Evolutionary conservation across 495 filamentous ascomycete species (phyloP).

Genomic region (Friedmanniomyces simplex): DNA sequence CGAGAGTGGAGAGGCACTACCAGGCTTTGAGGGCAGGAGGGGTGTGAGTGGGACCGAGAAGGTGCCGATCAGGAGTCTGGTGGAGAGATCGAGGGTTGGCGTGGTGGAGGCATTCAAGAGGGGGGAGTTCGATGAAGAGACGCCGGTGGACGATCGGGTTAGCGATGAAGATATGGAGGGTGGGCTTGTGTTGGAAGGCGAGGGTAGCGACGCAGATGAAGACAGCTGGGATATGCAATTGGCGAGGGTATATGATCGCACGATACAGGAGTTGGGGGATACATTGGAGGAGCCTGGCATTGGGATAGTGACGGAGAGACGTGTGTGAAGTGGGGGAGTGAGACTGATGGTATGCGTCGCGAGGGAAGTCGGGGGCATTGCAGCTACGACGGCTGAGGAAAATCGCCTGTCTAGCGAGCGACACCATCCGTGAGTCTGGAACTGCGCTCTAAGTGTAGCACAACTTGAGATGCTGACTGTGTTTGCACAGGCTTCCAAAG

Average conservation of each 20-base stretch:
- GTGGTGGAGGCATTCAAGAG: constrained; percentile 52
- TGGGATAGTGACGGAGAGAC: constrained; percentile 31
- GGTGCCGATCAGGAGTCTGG: constrained; percentile 68
- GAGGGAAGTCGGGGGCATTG: no score
- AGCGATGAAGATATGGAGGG: constrained; percentile 30
- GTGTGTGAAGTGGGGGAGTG: not conserved
- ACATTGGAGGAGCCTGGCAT: constrained; percentile 37
- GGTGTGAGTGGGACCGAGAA: constrained; percentile 56
- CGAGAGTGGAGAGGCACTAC: constrained; percentile 51
- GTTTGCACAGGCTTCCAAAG: no score
- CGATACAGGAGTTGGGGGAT: constrained; percentile 59
- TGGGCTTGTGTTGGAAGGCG: constrained; percentile 31
- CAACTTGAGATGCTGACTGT: no score
- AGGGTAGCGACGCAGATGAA: constrained; percentile 28
- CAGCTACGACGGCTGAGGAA: no score
- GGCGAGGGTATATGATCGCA: constrained; percentile 66
- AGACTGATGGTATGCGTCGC: not conserved
- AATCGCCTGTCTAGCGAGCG: no score
- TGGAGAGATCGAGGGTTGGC: constrained; percentile 55
- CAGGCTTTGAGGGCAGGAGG: constrained; percentile 46
- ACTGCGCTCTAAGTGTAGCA: no score
- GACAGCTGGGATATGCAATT: constrained; percentile 54
- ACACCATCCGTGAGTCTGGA: no score
- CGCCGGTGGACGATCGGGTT: constrained; percentile 27
- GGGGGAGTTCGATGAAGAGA: constrained; percentile 24